phyloP scores from a whole-genome alignment of 2,329 filamentous ascomycete species.

The Exserohilum turcica region DNA sequence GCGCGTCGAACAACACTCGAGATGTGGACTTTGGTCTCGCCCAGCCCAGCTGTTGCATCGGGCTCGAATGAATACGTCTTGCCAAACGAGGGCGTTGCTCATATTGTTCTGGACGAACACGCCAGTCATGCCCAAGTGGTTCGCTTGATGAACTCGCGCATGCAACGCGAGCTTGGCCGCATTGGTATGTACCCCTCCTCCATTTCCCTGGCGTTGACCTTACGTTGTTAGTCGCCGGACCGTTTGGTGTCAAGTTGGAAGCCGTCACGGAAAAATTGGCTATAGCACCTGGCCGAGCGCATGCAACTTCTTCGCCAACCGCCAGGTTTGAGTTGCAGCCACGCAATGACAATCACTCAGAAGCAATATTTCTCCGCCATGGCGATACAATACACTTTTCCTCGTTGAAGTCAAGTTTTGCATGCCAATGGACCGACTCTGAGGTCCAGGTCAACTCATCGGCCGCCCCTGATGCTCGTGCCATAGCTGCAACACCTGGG shows the following conservation, averaged over 20 bases:
- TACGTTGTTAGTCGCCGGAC: conserved; percentile 17
- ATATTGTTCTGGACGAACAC: conserved; percentile 7
- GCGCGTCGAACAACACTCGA: conserved; percentile 21
- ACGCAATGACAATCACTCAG: conserved; percentile 13
- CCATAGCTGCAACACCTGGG: conserved; percentile 14
- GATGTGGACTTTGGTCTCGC: conserved; percentile 24
- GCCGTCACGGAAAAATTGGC: conserved; percentile 25
- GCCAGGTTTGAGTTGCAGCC: conserved; percentile 28
- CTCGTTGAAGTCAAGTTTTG: conserved; percentile 12
- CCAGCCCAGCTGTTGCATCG: background rate
- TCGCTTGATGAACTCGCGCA: background rate
- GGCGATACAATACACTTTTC: conserved; percentile 31
- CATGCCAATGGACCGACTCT: conserved; percentile 22
- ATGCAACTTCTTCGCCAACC: background rate
- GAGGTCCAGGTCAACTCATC: conserved; percentile 44
- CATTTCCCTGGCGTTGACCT: background rate
- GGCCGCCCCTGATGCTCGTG: conserved; percentile 12
- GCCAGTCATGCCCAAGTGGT: conserved; percentile 5
- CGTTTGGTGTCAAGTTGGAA: conserved; percentile 34
- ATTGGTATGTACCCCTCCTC: conserved; percentile 21
- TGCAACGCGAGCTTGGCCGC: conserved; percentile 20
- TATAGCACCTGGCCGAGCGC: conserved; percentile 21
- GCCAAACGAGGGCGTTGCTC: conserved; percentile 5
- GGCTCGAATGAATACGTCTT: conserved; percentile 4
- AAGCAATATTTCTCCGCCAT: conserved; percentile 39